Conservation (phyloP, 768 basidiomycete species). For the Antrodiella citrinella region DNA sequence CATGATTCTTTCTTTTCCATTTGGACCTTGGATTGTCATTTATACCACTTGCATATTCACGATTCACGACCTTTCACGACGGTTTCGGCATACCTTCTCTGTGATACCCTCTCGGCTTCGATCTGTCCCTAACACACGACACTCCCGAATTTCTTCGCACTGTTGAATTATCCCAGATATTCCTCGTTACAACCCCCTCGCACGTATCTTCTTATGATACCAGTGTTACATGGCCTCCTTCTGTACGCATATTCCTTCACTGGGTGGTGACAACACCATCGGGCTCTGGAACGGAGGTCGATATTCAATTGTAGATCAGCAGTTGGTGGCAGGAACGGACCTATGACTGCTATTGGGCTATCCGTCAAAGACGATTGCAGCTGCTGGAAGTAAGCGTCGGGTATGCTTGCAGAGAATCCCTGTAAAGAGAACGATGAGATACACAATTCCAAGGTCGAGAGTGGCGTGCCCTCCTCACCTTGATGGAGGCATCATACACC, state of each 20-base stretch:
- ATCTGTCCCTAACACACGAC: background rate
- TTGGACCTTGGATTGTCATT: background rate
- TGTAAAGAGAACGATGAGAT: slow-evolving; percentile 10
- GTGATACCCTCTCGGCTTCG: background rate
- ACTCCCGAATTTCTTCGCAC: too few species aligned
- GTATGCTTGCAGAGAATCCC: slow-evolving; percentile 39
- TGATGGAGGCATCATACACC: slow-evolving; percentile 30
- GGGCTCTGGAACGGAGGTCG: slow-evolving; percentile 26
- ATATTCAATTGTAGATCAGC: background rate
- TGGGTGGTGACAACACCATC: slow-evolving; percentile 37
- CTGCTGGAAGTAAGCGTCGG: slow-evolving; percentile 22
- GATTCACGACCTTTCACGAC: background rate
- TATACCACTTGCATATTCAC: too few species aligned
- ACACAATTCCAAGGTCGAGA: background rate
- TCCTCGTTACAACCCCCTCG: background rate
- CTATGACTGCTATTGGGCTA: slow-evolving; percentile 38
- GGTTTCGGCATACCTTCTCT: background rate
- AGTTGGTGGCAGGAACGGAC: slow-evolving; percentile 20
- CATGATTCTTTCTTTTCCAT: background rate
- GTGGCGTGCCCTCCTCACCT: slow-evolving; percentile 20
- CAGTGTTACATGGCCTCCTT: background rate
- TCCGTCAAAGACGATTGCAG: slow-evolving; percentile 25
- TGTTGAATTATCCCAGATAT: slow-evolving; percentile 12
- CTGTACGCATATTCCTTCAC: slow-evolving; percentile 6
- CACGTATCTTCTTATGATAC: background rate